These are phyloP conservation scores for Pseudogymnoascus sp. DNA, from an alignment of 2,329 filamentous ascomycete species.

Conservation along the genomic window DNA sequence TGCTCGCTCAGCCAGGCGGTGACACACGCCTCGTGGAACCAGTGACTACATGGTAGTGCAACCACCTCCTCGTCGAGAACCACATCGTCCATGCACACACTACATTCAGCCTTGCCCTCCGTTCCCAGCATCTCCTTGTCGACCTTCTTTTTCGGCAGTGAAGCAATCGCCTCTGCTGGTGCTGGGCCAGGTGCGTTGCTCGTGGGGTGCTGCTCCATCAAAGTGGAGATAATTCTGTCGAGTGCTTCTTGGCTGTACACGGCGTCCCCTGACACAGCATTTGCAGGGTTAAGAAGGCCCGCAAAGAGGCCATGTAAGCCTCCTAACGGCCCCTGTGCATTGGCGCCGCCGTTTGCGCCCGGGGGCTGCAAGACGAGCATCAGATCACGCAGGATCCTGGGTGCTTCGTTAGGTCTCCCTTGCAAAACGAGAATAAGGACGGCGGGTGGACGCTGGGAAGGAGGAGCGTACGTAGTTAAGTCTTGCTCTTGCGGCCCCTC, in stretches of 20 bases:
- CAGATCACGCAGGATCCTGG: constrained; percentile 4
- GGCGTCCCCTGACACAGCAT: constrained; percentile 60
- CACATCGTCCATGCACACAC: constrained; percentile 88
- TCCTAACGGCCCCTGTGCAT: background rate
- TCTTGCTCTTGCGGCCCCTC: constrained; percentile 36
- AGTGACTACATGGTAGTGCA: constrained; percentile 79
- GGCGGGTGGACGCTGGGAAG: constrained; percentile 13
- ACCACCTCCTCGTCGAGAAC: constrained; percentile 64
- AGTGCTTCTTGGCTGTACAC: constrained; percentile 88
- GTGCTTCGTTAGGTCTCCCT: constrained; percentile 1
- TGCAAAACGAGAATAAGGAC: constrained; percentile 4
- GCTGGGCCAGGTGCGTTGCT: constrained; percentile 79
- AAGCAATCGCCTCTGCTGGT: constrained; percentile 62
- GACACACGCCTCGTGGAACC: constrained; percentile 83
- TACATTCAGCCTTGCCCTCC: constrained; percentile 71
- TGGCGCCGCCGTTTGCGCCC: background rate
- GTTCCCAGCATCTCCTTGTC: constrained; percentile 59
- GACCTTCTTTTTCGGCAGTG: constrained; percentile 62
- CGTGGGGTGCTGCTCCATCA: constrained; percentile 76
- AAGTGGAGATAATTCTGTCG: constrained; percentile 75
- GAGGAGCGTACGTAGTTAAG: constrained; percentile 37
- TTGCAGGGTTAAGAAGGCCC: constrained; percentile 43
- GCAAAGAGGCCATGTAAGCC: constrained; percentile 34
- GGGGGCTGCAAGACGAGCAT: constrained; percentile 1
- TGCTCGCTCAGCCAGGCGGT: constrained; percentile 79